Evolutionary conservation across 306 rosid genomes (phyloP), one percentile per base, ranked within the genome.

Genomic region (Quercus wislizeni): DNA sequence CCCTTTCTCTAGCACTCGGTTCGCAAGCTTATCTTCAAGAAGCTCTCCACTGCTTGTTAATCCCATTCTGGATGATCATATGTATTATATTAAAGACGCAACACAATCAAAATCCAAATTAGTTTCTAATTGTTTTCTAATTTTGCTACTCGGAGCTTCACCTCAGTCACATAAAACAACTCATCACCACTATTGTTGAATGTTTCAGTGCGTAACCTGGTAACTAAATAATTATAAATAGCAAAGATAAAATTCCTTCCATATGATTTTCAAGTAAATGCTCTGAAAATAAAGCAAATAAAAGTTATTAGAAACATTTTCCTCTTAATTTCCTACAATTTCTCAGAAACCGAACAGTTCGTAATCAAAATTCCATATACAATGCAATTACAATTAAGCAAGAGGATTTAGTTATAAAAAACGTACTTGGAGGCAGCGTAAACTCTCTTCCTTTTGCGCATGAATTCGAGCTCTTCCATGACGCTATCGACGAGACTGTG

Each of bases 1-100:
- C 49, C 99, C 98, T 31, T 89, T 89, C 62, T 92, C 85, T 82
- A 96, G 80, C 2, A 89, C 80, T 57, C 89, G 87, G 79, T 69
- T 88, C 73, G 62, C 86, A 58, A 91, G 92, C 81, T 86, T 93
- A 79, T 89, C 96, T 78, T 91, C 96, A 62, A 83, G 55, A 83
- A 88, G 79, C 85, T 86, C 91, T 57, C 87, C 95, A 79, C 63
- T 83, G 76, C 82, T 83, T 82, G 87, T 80, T 69, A 93, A 59
- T 69, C 84, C 90, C 71, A 62, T 76, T 63, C 98, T 90, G 84
- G 73, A 68, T 65, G 80, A 56, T 41, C 46, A 8, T 41, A 41
- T 2, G 0, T 41, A 8, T 35, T 35, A 35, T 35, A 35, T 5
- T 35, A 35, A 35, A 35, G 41, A 8, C 46, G 46, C 46, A 8